Percentiles rank a stretch among this genome's conserved stretches.
phyloP scores from a whole-genome alignment of 768 basidiomycete genomes.

The Leccinum obscurum region DNA sequence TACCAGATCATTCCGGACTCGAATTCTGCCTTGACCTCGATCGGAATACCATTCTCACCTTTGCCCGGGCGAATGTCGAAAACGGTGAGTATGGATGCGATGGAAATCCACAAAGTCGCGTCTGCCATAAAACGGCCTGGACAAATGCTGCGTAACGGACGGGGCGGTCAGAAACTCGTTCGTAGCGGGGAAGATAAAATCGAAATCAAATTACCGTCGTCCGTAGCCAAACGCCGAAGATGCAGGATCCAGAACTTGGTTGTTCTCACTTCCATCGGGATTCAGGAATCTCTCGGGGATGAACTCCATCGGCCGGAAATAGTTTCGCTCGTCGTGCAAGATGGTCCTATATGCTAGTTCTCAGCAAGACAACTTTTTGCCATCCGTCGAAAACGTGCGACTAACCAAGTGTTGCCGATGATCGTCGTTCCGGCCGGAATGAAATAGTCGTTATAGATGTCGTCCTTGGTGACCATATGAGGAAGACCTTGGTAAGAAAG shows the following conservation, averaged over 20 bases:
- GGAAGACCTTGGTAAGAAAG: constrained; percentile 24
- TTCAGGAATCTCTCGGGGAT: constrained; percentile 40
- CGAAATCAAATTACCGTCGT: constrained; percentile 24
- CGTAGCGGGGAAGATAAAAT: not conserved
- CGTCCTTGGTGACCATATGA: constrained; percentile 35
- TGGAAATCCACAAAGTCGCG: constrained; percentile 37
- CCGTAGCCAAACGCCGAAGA: constrained; percentile 39
- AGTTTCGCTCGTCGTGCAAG: constrained; percentile 37
- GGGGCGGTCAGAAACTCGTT: not conserved
- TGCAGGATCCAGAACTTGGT: constrained; percentile 30
- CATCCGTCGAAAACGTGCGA: not conserved
- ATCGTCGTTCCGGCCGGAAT: constrained; percentile 46
- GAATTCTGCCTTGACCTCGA: constrained; percentile 25
- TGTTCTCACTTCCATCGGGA: constrained; percentile 38
- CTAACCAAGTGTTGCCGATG: constrained; percentile 59
- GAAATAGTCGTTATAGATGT: constrained; percentile 32
- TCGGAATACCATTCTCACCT: constrained; percentile 18
- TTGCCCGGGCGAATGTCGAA: constrained; percentile 27
- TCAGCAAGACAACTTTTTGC: constrained; percentile 4
- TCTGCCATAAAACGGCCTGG: constrained; percentile 48
- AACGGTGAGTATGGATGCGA: constrained; percentile 31
- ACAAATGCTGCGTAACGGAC: constrained; percentile 31
- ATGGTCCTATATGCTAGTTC: constrained; percentile 33
- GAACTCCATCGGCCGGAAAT: constrained; percentile 36
- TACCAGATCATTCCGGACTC: constrained; percentile 34